Percentiles rank a stretch among this genome's conserved stretches.
phyloP scores from a whole-genome alignment of 2,329 filamentous ascomycete species.

The Colletotrichum musicola region DNA sequence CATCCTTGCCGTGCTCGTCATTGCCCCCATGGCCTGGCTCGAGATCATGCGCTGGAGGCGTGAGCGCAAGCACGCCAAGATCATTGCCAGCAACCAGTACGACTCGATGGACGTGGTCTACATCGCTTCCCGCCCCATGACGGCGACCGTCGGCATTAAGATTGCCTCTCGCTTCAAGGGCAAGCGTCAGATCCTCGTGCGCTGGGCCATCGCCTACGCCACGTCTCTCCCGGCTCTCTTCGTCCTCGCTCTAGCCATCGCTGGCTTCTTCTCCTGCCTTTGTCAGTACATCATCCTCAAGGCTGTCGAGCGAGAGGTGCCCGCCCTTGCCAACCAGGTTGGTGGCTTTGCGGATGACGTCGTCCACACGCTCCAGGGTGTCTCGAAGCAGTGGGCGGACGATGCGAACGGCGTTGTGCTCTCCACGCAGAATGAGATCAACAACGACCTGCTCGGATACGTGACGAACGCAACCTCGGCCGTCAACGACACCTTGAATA shows the following conservation, averaged over 20 bases:
- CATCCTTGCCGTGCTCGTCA: conserved; percentile 77
- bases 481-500: conserved; percentile 87
- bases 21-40: conserved; percentile 82
- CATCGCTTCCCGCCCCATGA: conserved; percentile 84
- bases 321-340: conserved; percentile 79
- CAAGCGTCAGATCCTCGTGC: conserved; percentile 77
- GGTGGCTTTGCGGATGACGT: conserved; percentile 84
- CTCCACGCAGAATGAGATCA: conserved; percentile 81
- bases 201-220: conserved; percentile 90
- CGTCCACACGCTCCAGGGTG: conserved; percentile 76
- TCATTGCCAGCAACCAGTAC: conserved; percentile 74
- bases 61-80: conserved; percentile 76
- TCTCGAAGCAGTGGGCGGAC: conserved; percentile 81
- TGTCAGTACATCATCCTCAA: conserved; percentile 86
- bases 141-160: conserved; percentile 78
- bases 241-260: conserved; percentile 83
- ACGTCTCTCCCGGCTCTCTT: conserved; percentile 89
- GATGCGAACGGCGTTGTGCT: conserved; percentile 80
- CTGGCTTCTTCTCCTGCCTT: conserved; percentile 84
- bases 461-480: conserved; percentile 86
- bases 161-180: conserved; percentile 74
- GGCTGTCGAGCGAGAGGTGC: conserved; percentile 80
- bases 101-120: conserved; percentile 92
- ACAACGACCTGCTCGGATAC: conserved; percentile 87
- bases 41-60: conserved; percentile 83